phyloP scores from a whole-genome alignment of 2,329 filamentous ascomycete genomes.

The Calcarisporium arbuscula region DNA sequence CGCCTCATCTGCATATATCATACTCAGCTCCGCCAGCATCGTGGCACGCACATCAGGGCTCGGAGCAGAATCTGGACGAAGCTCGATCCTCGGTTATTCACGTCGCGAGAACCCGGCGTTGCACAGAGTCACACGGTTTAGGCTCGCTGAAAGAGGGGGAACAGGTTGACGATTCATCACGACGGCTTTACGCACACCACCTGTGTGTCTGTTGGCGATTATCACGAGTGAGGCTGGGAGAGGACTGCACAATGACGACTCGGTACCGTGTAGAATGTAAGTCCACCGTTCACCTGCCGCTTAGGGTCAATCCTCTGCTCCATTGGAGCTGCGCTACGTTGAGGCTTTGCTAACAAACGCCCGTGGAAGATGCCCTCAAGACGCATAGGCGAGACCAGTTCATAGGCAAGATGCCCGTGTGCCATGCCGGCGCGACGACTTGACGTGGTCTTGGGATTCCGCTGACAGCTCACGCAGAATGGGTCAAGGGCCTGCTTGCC shows the following conservation, averaged over 20 bases:
- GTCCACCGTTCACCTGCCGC: slow-evolving; percentile 19
- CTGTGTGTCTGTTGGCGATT: background rate
- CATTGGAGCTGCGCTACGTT: slow-evolving; percentile 4
- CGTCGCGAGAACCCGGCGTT: too few relatives aligned
- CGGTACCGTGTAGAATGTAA: slow-evolving; percentile 69
- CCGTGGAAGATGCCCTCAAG: slow-evolving; percentile 55
- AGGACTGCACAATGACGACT: slow-evolving; percentile 44
- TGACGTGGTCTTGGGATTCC: background rate
- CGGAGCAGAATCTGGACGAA: too few relatives aligned
- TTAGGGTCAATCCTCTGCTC: too few relatives aligned
- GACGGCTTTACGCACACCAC: too few relatives aligned
- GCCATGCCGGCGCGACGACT: background rate
- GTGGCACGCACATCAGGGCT: too few relatives aligned
- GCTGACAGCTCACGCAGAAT: slow-evolving; percentile 58
- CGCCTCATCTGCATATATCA: too few relatives aligned
- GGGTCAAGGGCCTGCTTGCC: slow-evolving; percentile 91
- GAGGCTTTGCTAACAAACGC: slow-evolving; percentile 16
- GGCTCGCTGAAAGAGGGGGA: too few relatives aligned
- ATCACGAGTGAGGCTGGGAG: background rate
- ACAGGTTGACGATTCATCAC: too few relatives aligned
- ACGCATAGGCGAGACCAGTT: slow-evolving; percentile 89
- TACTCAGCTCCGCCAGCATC: too few relatives aligned
- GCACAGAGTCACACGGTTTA: too few relatives aligned
- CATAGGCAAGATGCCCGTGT: slow-evolving; percentile 48
- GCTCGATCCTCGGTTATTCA: too few relatives aligned